A percentile compares a stretch with the other conserved stretches of the same genome.
phyloP scores from a whole-genome alignment of 257 asterid species.

The Misopates orontium region DNA sequence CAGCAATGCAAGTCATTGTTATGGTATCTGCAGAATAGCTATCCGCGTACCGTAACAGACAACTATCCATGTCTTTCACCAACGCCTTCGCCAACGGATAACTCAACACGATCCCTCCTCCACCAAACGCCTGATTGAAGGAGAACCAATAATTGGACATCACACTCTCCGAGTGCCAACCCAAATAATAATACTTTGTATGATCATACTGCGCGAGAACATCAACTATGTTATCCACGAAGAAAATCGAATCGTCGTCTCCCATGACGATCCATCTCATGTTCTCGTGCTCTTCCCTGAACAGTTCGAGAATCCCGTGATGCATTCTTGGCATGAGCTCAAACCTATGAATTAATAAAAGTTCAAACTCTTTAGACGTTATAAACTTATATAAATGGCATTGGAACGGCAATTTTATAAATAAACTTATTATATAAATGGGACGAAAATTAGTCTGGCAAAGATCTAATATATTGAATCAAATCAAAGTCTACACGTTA shows the following conservation, averaged over 20 bases:
- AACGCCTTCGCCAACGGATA: constrained; percentile 52
- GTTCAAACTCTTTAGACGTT: too few relatives aligned
- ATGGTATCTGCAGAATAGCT: constrained; percentile 46
- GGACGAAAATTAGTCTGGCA: too few relatives aligned
- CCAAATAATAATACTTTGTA: constrained; percentile 47
- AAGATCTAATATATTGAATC: too few relatives aligned
- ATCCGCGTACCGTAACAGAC: constrained; percentile 44
- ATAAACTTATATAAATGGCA: too few relatives aligned
- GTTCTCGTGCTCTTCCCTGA: constrained; percentile 40
- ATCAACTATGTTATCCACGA: constrained; percentile 55
- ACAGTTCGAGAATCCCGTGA: constrained; percentile 51
- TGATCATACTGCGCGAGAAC: constrained; percentile 53
- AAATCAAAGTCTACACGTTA: too few relatives aligned
- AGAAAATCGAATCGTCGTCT: constrained; percentile 56
- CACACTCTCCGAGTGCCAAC: constrained; percentile 59
- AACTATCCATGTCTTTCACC: constrained; percentile 48
- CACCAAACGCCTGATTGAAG: constrained; percentile 64
- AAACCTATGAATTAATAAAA: constrained; percentile 4
- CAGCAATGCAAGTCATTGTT: constrained; percentile 59
- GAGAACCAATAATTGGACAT: constrained; percentile 54
- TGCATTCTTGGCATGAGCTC: constrained; percentile 55
- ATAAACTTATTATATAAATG: too few relatives aligned
- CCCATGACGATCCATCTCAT: constrained; percentile 67
- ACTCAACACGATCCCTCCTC: constrained; percentile 63
- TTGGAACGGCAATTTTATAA: too few relatives aligned